Evolutionary conservation across 2,329 filamentous ascomycete genomes (phyloP).

Genomic region (Davidsoniella neocaledoniae): DNA sequence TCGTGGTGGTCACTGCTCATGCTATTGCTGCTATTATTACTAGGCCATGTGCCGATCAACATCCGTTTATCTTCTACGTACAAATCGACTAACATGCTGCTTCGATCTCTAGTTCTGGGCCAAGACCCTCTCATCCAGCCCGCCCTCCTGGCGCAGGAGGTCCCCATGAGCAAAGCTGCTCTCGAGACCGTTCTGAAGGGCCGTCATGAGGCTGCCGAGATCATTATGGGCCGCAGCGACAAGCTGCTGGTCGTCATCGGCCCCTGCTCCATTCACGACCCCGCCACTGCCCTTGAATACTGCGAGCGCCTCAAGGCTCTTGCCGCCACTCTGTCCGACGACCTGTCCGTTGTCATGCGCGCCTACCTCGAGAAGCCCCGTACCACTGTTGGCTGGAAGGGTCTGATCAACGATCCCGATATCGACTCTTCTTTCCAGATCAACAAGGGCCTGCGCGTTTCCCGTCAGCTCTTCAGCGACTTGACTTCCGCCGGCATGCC

Average conservation of each 20-base stretch:
- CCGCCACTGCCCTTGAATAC: conserved; percentile 75
- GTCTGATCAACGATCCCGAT: conserved; percentile 95
- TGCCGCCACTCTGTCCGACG: conserved; percentile 61
- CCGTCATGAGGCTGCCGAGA: conserved; percentile 47
- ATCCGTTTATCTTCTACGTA: neutral
- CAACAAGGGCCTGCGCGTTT: conserved; percentile 91
- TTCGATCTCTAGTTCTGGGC: conserved; percentile 45
- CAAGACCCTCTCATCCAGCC: conserved; percentile 89
- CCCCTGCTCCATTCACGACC: conserved; percentile 95
- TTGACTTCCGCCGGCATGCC: conserved; percentile 78
- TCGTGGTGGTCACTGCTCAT: neutral
- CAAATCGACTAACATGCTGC: neutral
- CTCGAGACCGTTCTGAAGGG: conserved; percentile 44
- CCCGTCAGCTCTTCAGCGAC: conserved; percentile 85
- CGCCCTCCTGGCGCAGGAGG: conserved; percentile 88
- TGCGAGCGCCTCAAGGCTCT: conserved; percentile 60
- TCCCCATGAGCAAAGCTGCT: conserved; percentile 42
- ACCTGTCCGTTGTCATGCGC: conserved; percentile 90
- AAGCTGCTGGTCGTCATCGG: conserved; percentile 78
- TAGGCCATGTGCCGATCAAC: neutral
- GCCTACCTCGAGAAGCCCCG: conserved; percentile 98
- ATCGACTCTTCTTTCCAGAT: conserved; percentile 97
- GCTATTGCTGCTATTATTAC: neutral
- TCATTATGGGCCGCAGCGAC: conserved; percentile 42
- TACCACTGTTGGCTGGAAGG: conserved; percentile 98